Conservation (phyloP, 1,284 basidiomycete species). For the Caloboletus firmus region DNA sequence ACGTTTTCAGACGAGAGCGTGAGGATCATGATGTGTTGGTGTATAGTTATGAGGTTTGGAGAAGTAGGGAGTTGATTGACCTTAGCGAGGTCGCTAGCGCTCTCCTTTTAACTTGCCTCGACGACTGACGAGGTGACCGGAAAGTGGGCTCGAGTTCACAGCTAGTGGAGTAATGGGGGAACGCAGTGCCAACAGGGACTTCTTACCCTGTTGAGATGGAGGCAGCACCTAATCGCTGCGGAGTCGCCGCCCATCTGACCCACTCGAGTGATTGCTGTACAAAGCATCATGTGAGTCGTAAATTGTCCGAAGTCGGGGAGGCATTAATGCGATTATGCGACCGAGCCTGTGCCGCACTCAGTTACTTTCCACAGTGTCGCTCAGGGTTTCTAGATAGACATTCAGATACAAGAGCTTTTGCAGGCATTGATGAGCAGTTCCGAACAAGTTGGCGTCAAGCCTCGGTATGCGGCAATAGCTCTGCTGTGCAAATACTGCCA, state of each 20-base stretch:
- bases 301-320: neutral
- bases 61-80: neutral
- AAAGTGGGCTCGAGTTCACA: neutral
- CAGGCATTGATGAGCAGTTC: no score
- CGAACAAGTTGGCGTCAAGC: no score
- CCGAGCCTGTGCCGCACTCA: neutral
- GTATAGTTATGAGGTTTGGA: neutral
- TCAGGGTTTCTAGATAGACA: neutral
- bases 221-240: neutral
- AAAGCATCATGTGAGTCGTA: no score
- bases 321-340: neutral
- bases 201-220: no score
- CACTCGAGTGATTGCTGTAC: neutral
- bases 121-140: neutral
- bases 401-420: neutral
- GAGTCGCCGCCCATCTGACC: neutral
- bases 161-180: neutral
- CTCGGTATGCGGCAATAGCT: no score
- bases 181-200: neutral
- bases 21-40: conserved; percentile 23
- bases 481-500: no score
- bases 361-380: neutral
- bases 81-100: no score
- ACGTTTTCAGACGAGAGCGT: conserved; percentile 26
- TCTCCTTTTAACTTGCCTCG: conserved; percentile 8